Evolutionary conservation across 305 asterid species (phyloP).

Genomic region (Fraxinus ornus): DNA sequence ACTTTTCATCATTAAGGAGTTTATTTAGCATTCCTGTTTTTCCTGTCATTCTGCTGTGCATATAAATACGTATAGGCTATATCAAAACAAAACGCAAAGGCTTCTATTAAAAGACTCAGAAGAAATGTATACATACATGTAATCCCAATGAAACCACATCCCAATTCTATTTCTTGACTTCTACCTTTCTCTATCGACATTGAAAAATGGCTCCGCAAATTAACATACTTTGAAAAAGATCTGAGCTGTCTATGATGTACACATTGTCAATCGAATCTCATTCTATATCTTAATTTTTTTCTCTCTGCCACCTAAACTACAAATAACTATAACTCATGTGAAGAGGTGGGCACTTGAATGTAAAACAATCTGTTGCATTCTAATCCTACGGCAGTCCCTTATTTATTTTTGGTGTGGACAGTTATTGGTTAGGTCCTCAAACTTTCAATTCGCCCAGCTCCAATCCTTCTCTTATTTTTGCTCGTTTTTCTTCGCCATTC

Average conservation of each 20-base stretch:
- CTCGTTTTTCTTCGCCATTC: slow-evolving; percentile 41
- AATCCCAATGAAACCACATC: slow-evolving; percentile 22
- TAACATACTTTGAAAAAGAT: slow-evolving; percentile 37
- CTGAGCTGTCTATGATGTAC: slow-evolving; percentile 26
- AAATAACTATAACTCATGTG: slow-evolving; percentile 30
- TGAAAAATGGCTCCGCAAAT: slow-evolving; percentile 42
- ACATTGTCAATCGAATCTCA: slow-evolving; percentile 30
- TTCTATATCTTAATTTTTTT: slow-evolving; percentile 8
- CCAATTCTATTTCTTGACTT: slow-evolving; percentile 20
- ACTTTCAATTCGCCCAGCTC: slow-evolving; percentile 27
- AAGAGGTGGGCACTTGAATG: slow-evolving; percentile 38
- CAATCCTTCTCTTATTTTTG: slow-evolving; percentile 28
- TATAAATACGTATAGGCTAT: not conserved
- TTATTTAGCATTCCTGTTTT: not conserved
- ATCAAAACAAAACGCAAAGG: not conserved
- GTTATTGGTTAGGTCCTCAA: slow-evolving; percentile 30
- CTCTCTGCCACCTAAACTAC: slow-evolving; percentile 32
- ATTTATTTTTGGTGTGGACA: slow-evolving; percentile 25
- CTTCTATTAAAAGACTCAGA: not conserved
- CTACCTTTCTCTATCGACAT: slow-evolving; percentile 21
- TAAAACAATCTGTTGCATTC: slow-evolving; percentile 45
- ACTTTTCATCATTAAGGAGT: not conserved
- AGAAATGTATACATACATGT: slow-evolving; percentile 18
- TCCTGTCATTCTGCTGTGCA: not conserved
- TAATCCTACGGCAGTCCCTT: slow-evolving; percentile 39